These are phyloP conservation scores for Saccharomycopsis hybrid DNA, from an alignment of 1,139 yeast genomes.

Conservation along the genomic window DNA sequence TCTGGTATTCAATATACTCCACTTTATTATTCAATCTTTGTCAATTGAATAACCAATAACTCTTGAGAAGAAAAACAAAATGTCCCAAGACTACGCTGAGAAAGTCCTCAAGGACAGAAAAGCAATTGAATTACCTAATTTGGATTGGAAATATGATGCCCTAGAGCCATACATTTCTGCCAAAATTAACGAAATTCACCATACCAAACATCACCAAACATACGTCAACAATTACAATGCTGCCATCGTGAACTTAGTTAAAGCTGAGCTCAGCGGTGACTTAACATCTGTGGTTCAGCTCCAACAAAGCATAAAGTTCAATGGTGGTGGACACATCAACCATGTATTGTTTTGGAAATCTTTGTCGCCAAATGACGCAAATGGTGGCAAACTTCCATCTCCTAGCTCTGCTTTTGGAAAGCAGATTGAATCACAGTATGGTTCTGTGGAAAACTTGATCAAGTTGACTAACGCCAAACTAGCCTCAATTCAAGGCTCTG, in stretches of 20 bases:
- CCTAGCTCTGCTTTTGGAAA: constrained; percentile 44
- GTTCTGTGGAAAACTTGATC: constrained; percentile 71
- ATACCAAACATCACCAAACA: constrained; percentile 91
- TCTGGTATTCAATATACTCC: no score
- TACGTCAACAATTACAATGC: constrained; percentile 85
- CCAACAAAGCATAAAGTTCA: constrained; percentile 81
- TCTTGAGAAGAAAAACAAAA: no score
- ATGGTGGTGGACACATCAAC: constrained; percentile 92
- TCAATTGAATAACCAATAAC: no score
- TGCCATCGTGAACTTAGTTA: constrained; percentile 72
- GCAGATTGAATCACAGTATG: constrained; percentile 63
- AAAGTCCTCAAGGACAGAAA: constrained; percentile 35
- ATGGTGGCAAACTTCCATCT: constrained; percentile 81
- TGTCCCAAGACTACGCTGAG: background rate
- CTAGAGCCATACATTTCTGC: constrained; percentile 89
- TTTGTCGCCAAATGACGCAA: constrained; percentile 72
- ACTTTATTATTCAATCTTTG: no score
- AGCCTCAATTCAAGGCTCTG: constrained; percentile 95
- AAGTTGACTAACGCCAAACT: constrained; percentile 64
- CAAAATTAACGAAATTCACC: constrained; percentile 83
- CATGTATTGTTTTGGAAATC: constrained; percentile 88
- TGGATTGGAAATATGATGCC: constrained; percentile 83
- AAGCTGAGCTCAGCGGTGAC: constrained; percentile 62
- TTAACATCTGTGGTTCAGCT: constrained; percentile 58
- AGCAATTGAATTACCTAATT: constrained; percentile 74